Percentiles rank a stretch among this genome's conserved stretches.
Evolutionary conservation across 2,329 filamentous ascomycete species (phyloP).

Genomic region (Sphaerulina vaccinii): DNA sequence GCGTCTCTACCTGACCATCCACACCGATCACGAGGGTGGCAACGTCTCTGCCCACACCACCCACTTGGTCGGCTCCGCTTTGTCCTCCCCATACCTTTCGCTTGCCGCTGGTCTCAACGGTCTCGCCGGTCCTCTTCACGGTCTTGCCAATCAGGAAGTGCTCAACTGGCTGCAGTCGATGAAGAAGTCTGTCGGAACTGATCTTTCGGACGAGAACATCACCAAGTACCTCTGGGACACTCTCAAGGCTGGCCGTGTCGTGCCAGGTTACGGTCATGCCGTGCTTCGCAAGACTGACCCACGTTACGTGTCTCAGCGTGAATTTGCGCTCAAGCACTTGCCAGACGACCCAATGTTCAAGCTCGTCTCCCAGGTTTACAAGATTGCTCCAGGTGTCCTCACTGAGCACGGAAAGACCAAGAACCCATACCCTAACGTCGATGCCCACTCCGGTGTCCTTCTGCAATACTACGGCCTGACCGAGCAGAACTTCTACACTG

Average conservation of each 20-base stretch:
- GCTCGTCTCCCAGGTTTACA: conserved; percentile 99
- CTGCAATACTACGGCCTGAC: conserved; percentile 99
- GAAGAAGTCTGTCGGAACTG: conserved; percentile 91
- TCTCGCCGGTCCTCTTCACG: conserved; percentile 96
- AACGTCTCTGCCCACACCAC: conserved; percentile 99
- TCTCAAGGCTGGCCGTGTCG: conserved; percentile 90
- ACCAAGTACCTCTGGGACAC: conserved; percentile 99
- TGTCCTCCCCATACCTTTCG: conserved; percentile 97
- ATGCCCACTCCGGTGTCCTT: conserved; percentile 97
- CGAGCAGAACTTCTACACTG: conserved; percentile 99
- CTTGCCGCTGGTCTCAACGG: conserved; percentile 95
- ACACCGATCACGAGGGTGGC: conserved; percentile 99
- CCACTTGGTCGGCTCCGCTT: conserved; percentile 91
- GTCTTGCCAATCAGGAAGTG: conserved; percentile 99
- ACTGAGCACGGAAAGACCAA: conserved; percentile 99
- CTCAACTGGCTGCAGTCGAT: conserved; percentile 99
- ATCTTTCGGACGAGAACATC: conserved; percentile 94
- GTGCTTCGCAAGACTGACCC: conserved; percentile 99
- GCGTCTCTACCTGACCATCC: conserved; percentile 98
- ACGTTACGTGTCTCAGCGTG: conserved; percentile 96
- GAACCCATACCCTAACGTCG: conserved; percentile 99
- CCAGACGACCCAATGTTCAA: conserved; percentile 99
- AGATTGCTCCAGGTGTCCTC: conserved; percentile 95
- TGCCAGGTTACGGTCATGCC: conserved; percentile 97
- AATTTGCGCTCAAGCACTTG: conserved; percentile 91